Evolutionary conservation across 2,329 filamentous ascomycete genomes (phyloP), one percentile per base, ranked within the genome.

Genomic region (Apiospora arundinis): DNA sequence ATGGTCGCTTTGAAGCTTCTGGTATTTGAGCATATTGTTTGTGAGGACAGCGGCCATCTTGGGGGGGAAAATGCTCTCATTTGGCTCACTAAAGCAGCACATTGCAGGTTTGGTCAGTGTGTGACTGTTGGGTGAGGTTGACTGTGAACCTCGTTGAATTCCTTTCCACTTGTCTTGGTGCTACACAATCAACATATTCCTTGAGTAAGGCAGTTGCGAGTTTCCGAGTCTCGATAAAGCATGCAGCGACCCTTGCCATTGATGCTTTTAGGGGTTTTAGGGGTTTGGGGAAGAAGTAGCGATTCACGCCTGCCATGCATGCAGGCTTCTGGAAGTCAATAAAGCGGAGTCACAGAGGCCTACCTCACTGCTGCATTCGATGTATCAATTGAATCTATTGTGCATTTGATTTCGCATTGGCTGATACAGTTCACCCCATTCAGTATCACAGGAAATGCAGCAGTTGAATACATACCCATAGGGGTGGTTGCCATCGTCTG

Each of bases 61-160:
- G 23, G 25, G 6, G 32, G 32, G 25, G 8, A 56, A 56, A 32
- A 2, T 32, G 49, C 52, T 21, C 49, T 16, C 25, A 6, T 6
- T 32, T 32, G 25, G 48, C 49, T 60, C 52, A 23, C 18, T 5
- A 18, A 23, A 32, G 32, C 56, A 9, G 56, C 56, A 63, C 56
- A 63, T 40, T 40, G 56, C 28, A 37, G 8, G 8, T 18, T 37
- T 60, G 52, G 52, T 63, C 56, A 40, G 28, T 40, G 28, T 40
- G 56, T 63, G 56, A 63, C 32, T 63, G 28, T 60, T 37, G 32
- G 32, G 32, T 63, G 56, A 63, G 56, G 32, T 63, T 63, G 56
- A 63, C 56, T 63, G 32, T 63, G 56, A 63, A 32, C 18, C 32
- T 40, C 21, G 2, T 6, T 40, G 18, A 12, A 63, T 11, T n/a